A percentile compares a stretch with the other conserved stretches of the same genome.
Conservation (phyloP, 108 stramenopile genomes). For the Schizochytrium sp. region DNA sequence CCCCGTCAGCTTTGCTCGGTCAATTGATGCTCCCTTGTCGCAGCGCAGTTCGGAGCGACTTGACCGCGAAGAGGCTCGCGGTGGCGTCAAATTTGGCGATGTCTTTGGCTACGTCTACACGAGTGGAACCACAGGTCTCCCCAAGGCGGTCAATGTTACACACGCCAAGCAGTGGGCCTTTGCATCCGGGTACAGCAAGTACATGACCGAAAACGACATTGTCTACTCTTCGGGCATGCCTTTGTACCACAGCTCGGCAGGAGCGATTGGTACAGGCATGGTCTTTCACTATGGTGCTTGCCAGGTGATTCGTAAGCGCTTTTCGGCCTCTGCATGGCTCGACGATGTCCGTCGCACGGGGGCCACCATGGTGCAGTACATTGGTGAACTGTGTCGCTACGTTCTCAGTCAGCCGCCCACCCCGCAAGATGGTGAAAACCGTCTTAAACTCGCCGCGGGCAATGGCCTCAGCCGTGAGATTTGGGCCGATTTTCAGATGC, state of each 20-base stretch:
- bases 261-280: slow-evolving; percentile 30
- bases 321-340: slow-evolving; percentile 33
- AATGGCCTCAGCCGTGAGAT: slow-evolving; percentile 50
- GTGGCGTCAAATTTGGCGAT: background rate
- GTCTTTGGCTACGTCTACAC: slow-evolving; percentile 25
- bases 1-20: background rate
- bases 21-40: background rate
- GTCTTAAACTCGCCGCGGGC: slow-evolving; percentile 40
- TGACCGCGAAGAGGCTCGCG: background rate
- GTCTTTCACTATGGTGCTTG: slow-evolving; percentile 17
- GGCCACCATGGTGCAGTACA: slow-evolving; percentile 47
- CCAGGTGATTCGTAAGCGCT: slow-evolving; percentile 38
- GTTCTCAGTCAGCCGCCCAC: background rate
- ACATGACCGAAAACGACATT: slow-evolving; percentile 16
- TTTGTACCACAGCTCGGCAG: slow-evolving; percentile 49
- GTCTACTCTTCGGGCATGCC: slow-evolving; percentile 43
- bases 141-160: slow-evolving; percentile 40
- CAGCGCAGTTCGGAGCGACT: background rate
- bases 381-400: slow-evolving; percentile 50
- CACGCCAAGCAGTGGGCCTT: slow-evolving; percentile 28
- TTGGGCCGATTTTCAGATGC: slow-evolving; percentile 37
- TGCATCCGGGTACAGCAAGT: background rate
- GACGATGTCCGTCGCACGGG: slow-evolving; percentile 21
- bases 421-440: background rate
- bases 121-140: slow-evolving; percentile 45